Evolutionary conservation across 768 basidiomycete species (phyloP).

Genomic region (Coprinopsis strossmayeri): DNA sequence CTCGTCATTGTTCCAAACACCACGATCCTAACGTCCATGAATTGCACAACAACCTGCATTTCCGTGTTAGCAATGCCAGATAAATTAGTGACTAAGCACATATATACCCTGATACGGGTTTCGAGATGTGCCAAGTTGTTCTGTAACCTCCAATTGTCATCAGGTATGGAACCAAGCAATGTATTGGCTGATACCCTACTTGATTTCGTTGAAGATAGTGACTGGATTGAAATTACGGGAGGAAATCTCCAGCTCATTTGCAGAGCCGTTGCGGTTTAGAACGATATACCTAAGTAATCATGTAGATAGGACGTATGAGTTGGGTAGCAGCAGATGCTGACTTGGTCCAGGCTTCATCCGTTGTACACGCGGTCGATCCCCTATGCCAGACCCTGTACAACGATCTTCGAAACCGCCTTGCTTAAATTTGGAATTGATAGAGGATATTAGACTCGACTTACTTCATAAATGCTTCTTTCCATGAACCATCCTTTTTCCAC

Average conservation of each 20-base stretch:
- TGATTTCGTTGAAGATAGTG: constrained; percentile 66
- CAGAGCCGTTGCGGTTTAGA: constrained; percentile 69
- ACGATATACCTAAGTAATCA: constrained; percentile 57
- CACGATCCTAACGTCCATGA: constrained; percentile 67
- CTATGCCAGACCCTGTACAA: constrained; percentile 67
- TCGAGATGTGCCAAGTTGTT: constrained; percentile 62
- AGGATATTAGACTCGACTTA: constrained; percentile 25
- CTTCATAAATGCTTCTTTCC: constrained; percentile 67
- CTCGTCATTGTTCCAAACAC: constrained; percentile 61
- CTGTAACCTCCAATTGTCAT: constrained; percentile 43
- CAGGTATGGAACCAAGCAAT: not conserved
- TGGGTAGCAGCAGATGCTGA: constrained; percentile 22
- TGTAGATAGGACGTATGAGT: constrained; percentile 6
- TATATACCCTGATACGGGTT: constrained; percentile 61
- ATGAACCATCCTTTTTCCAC: constrained; percentile 56
- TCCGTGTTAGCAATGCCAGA: not conserved
- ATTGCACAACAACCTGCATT: constrained; percentile 56
- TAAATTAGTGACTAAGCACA: constrained; percentile 17
- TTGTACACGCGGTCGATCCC: constrained; percentile 59
- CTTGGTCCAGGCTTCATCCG: constrained; percentile 83
- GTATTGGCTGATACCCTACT: constrained; percentile 25
- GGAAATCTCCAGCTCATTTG: constrained; percentile 61
- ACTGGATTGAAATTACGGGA: constrained; percentile 67
- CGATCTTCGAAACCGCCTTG: constrained; percentile 31
- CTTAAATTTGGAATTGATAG: constrained; percentile 7